A percentile compares a stretch with the other conserved stretches of the same genome.
phyloP scores from a whole-genome alignment of 2,329 filamentous ascomycete species.

The Sporothrix mexicana region DNA sequence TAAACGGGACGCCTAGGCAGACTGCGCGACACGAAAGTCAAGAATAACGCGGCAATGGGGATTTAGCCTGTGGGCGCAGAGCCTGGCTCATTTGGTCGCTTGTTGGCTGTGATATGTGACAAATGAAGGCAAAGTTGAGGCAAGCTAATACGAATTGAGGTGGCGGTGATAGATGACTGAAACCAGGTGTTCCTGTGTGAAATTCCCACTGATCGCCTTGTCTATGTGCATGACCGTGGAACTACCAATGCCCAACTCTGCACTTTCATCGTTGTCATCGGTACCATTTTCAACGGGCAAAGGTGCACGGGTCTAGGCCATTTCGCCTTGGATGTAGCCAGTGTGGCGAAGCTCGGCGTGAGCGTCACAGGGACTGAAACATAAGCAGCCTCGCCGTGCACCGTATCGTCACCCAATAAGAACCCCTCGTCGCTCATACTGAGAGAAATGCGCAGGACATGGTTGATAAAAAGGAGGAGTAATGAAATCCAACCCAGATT shows the following conservation, averaged over 20 bases:
- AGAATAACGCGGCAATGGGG: no score
- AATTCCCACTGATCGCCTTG: no score
- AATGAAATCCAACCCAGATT: constrained; percentile 57
- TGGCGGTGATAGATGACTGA: no score
- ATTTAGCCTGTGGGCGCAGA: no score
- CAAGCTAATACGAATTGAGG: no score
- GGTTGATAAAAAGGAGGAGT: constrained; percentile 58
- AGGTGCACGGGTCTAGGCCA: constrained; percentile 25
- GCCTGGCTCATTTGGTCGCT: no score
- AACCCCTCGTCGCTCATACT: constrained; percentile 55
- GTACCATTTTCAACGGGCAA: background rate
- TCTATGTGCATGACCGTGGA: constrained; percentile 36
- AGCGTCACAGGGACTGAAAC: constrained; percentile 42
- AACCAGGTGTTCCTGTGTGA: no score
- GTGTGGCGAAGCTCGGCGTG: constrained; percentile 37
- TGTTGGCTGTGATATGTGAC: no score
- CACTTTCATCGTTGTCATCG: constrained; percentile 30
- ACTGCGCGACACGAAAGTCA: no score
- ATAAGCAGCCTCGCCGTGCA: constrained; percentile 56
- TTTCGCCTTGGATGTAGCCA: constrained; percentile 41
- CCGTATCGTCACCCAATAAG: constrained; percentile 53
- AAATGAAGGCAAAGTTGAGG: no score
- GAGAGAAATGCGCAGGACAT: constrained; percentile 54
- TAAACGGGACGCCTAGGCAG: no score
- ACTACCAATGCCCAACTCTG: constrained; percentile 38